Base-by-base conservation (phyloP, 2,329 filamentous ascomycete species). In the Arthrobotrys megalospora region DNA sequence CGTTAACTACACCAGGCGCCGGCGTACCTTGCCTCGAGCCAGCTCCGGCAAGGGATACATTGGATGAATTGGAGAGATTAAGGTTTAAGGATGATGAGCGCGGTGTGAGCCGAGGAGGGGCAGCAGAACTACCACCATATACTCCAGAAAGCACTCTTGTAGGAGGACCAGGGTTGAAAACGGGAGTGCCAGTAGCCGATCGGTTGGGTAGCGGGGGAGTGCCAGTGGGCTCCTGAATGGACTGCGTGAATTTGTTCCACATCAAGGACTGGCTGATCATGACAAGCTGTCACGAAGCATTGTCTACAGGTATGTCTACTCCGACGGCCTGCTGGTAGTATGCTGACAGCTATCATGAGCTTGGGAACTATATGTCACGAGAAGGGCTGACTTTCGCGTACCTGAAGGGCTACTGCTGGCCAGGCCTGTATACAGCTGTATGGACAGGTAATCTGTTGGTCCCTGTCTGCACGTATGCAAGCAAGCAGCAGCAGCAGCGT, bases 1-100 rank as follows among this genome's bases (percentile, higher is more conserved):
- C 64, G 53, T 32, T 62, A 16, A 38, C 41, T 32, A 62, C 48
- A n/a, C 16, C 28, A 21, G 66, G 66, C 32, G 64, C 60, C 19
- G 66, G 66, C n/a, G 66, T 77, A 21, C 58, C 58, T 21, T 80
- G 80, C n/a, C 76, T 55, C n/a, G 90, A 88, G 34, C 89, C 87
- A 3, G 88, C 87, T n/a, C 89, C 86, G 21, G 93, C 88, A 24
- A 97, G 87, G 47, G 93, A 97, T 0, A 90, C 87, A 3, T 89
- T 91, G 2, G 95, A 97, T 68, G 93, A 91, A 84, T 89, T 93
- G 5, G 87, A 89, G n/a, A 85, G 90, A 10, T 89, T 87, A n/a
- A 95, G 86, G 1, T 93, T 96, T 6, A 95, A 86, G 1, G 92
- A 92, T 0, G 95, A 97, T 5, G 90, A 90, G 79, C 92, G 89